Evolutionary conservation across 345 rosid species (phyloP).

Genomic region (Barbarea vulgaris): DNA sequence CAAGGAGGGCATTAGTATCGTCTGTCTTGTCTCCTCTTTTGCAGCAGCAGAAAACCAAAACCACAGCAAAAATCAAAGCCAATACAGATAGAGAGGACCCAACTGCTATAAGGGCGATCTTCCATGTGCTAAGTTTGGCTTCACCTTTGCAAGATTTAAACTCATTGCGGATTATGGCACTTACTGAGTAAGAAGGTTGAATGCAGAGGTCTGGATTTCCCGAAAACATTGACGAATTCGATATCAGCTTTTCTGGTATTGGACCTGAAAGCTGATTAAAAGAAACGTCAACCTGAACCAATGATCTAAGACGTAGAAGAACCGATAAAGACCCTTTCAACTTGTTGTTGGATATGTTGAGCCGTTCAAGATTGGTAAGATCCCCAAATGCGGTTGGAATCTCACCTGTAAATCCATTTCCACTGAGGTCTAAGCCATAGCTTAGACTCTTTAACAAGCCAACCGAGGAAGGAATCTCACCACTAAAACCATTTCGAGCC

Average conservation of each 20-base stretch:
- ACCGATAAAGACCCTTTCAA: slow-evolving; percentile 60
- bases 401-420: slow-evolving; percentile 57
- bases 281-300: slow-evolving; percentile 56
- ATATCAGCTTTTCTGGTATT: slow-evolving; percentile 49
- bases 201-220: slow-evolving; percentile 71
- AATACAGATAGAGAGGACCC: slow-evolving; percentile 40
- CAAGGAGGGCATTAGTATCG: slow-evolving; percentile 43
- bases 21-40: slow-evolving; percentile 42
- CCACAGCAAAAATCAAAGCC: slow-evolving; percentile 37
- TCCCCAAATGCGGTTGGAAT: slow-evolving; percentile 55
- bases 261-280: slow-evolving; percentile 67
- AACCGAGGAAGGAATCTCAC: slow-evolving; percentile 62
- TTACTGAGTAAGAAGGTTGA: slow-evolving; percentile 39
- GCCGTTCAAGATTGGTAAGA: slow-evolving; percentile 48
- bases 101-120: slow-evolving; percentile 49
- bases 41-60: slow-evolving; percentile 19
- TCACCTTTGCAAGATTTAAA: slow-evolving; percentile 51
- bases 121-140: slow-evolving; percentile 42
- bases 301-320: slow-evolving; percentile 44
- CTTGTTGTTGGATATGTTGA: slow-evolving; percentile 73
- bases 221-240: slow-evolving; percentile 48
- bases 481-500: slow-evolving; percentile 69
- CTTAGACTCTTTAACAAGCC: slow-evolving; percentile 54
- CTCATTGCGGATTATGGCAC: slow-evolving; percentile 35
- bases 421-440: slow-evolving; percentile 67